phyloP scores from a whole-genome alignment of 345 rosid species.

The Atalantia buxifolia region DNA sequence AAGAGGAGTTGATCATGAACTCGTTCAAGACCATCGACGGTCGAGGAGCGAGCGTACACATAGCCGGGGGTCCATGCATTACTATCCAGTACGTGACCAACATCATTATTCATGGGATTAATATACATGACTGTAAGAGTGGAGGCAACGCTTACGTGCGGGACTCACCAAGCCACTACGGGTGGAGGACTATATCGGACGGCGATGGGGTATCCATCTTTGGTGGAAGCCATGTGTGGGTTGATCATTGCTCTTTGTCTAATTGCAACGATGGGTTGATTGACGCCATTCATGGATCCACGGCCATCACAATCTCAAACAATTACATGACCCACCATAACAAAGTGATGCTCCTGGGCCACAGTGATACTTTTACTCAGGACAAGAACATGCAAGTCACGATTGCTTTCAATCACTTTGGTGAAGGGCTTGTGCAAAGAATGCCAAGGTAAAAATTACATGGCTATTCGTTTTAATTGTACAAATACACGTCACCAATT shows the following conservation, averaged over 20 bases:
- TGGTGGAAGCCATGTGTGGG: constrained; percentile 69
- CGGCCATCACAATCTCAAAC: constrained; percentile 58
- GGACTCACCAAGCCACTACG: constrained; percentile 56
- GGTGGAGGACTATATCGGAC: constrained; percentile 62
- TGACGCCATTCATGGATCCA: constrained; percentile 60
- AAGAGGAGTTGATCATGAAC: constrained; percentile 57
- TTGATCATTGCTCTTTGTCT: constrained; percentile 61
- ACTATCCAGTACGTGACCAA: constrained; percentile 62
- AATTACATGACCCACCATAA: constrained; percentile 54
- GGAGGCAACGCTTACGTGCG: constrained; percentile 63
- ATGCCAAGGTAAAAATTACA: constrained; percentile 49
- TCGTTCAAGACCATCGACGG: constrained; percentile 68
- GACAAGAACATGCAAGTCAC: constrained; percentile 72
- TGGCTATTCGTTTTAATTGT: too few relatives aligned
- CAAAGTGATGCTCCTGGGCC: constrained; percentile 69
- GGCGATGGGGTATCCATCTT: constrained; percentile 59
- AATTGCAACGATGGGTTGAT: constrained; percentile 55
- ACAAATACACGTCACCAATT: too few relatives aligned
- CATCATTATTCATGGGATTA: constrained; percentile 50
- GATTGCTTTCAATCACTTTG: constrained; percentile 68
- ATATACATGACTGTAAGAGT: constrained; percentile 52
- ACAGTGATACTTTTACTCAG: constrained; percentile 46
- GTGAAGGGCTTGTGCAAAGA: constrained; percentile 69
- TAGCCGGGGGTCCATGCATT: constrained; percentile 62
- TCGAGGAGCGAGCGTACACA: constrained; percentile 52